phyloP scores from a whole-genome alignment of 2,329 filamentous ascomycete genomes.

The Gliomastix tumulicola region DNA sequence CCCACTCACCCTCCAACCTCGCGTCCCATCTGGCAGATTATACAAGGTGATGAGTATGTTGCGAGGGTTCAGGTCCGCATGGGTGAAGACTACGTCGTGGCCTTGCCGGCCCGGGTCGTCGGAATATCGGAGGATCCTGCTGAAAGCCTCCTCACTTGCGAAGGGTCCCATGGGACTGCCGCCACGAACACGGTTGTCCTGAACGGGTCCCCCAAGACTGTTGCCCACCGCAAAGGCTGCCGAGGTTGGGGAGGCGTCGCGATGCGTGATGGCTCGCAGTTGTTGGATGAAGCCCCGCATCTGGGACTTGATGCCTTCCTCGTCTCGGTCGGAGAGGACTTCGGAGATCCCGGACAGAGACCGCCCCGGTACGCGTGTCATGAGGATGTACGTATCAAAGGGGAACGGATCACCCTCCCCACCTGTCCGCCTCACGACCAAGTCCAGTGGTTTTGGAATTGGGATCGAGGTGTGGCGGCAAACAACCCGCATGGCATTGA shows the following conservation, averaged over 20 bases:
- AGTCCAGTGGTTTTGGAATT: constrained; percentile 14
- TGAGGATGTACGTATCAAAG: constrained; percentile 5
- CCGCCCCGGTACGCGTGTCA: neutral
- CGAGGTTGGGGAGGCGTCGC: constrained; percentile 10
- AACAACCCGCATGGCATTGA: constrained; percentile 16
- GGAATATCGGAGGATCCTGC: constrained; percentile 15
- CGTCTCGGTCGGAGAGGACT: constrained; percentile 16
- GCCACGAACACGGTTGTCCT: constrained; percentile 17
- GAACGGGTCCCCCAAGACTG: constrained; percentile 14
- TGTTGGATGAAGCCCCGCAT: constrained; percentile 16
- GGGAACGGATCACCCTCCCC: constrained; percentile 7
- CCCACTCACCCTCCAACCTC: neutral
- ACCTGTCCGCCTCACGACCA: constrained; percentile 12
- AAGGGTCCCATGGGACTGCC: constrained; percentile 16
- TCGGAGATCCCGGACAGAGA: constrained; percentile 7
- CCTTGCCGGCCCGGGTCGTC: constrained; percentile 18
- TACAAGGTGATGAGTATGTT: constrained; percentile 26
- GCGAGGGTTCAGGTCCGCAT: constrained; percentile 21
- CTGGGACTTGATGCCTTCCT: constrained; percentile 10
- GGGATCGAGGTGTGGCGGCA: constrained; percentile 16
- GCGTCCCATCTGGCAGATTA: constrained; percentile 14
- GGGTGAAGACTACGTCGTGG: constrained; percentile 21
- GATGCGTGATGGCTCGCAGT: constrained; percentile 17
- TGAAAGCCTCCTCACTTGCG: constrained; percentile 21
- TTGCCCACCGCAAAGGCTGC: constrained; percentile 17